Base-by-base conservation (phyloP, 1,284 basidiomycete species). In the Singerocomus rubriflavus region DNA sequence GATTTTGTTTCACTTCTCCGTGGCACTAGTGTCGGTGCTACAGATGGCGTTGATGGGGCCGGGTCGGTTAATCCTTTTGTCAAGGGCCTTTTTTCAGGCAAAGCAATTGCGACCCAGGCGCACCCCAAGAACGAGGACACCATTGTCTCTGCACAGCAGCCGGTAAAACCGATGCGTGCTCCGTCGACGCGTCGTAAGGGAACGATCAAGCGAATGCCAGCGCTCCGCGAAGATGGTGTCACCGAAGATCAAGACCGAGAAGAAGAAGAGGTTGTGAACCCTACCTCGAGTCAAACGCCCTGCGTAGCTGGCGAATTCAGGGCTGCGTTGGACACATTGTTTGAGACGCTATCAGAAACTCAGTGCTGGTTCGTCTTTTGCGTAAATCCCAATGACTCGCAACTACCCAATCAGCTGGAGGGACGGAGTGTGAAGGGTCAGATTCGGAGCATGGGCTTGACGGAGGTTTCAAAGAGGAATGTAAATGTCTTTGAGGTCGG, bases 311-410 rank as follows among this genome's bases (percentile, higher is more conserved):
- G 94, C 48, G 91, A 94, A 68, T 94, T 97, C 75, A 81, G 84
- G 56, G 71, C 82, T 0, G 91, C 93, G 1, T 72, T 98, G 31
- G 86, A 92, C 60, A 88, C 85, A 0, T 78, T 98, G 6, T 91
- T 98, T 60, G 84, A 92, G 57, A 95, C 93, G 0, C 76, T 98
- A 17, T 85, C 90, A 50, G 94, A 97, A 58, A 88, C 91, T 12
- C 92, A 97, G 72, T 75, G 85, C 1, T 98, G 95, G 95, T 90
- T 88, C 63, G 80, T 97, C 6, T 90, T 97, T 70, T 97, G 93
- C 64, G 70, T 98, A 57, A 93, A 92, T 60, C 93, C 94, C 10
- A 98, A 98, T 66, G 94, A 98, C 72, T 88, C 91, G 16, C 93
- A 97, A 67, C 73, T 98, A 16, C 91, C 94, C 29, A 93, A 93